These are phyloP conservation scores for Gymnopilus dilepis DNA, from an alignment of 768 basidiomycete species.

Conservation along the genomic window DNA sequence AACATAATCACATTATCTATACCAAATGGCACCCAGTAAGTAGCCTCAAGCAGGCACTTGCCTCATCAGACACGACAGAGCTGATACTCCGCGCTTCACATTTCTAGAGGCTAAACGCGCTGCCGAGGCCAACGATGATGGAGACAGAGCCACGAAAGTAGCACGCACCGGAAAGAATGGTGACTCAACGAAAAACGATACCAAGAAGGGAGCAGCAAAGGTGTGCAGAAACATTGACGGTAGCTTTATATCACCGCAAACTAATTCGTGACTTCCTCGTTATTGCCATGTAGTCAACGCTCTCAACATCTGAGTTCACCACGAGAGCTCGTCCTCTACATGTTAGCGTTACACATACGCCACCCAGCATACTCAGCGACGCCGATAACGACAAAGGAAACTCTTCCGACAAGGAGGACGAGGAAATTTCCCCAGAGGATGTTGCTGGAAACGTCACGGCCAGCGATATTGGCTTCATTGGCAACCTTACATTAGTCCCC, in stretches of 20 bases:
- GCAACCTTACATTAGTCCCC: slow-evolving; percentile 58
- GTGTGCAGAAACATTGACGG: no score
- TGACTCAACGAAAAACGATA: slow-evolving; percentile 10
- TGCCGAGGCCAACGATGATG: slow-evolving; percentile 16
- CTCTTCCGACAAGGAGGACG: slow-evolving; percentile 16
- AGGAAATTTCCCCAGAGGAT: slow-evolving; percentile 6
- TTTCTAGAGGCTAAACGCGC: slow-evolving; percentile 20
- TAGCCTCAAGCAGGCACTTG: background rate
- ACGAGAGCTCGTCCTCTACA: slow-evolving; percentile 73
- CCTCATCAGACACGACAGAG: background rate
- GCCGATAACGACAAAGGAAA: slow-evolving; percentile 18
- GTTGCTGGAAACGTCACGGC: slow-evolving; percentile 42
- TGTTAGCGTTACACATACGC: slow-evolving; percentile 69
- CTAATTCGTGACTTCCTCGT: no score
- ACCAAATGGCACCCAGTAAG: slow-evolving; percentile 19
- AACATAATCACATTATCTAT: background rate
- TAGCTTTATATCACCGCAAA: no score
- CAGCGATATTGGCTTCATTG: slow-evolving; percentile 67
- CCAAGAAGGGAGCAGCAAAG: slow-evolving; percentile 42
- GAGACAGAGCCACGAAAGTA: slow-evolving; percentile 18
- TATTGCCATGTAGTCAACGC: slow-evolving; percentile 40
- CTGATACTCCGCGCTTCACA: background rate
- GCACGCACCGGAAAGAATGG: slow-evolving; percentile 20
- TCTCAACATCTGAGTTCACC: slow-evolving; percentile 60
- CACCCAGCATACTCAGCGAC: slow-evolving; percentile 42